Evolutionary conservation across 2,329 filamentous ascomycete genomes (phyloP), one percentile per base, ranked within the genome.

Genomic region (Talaromyces sp.): DNA sequence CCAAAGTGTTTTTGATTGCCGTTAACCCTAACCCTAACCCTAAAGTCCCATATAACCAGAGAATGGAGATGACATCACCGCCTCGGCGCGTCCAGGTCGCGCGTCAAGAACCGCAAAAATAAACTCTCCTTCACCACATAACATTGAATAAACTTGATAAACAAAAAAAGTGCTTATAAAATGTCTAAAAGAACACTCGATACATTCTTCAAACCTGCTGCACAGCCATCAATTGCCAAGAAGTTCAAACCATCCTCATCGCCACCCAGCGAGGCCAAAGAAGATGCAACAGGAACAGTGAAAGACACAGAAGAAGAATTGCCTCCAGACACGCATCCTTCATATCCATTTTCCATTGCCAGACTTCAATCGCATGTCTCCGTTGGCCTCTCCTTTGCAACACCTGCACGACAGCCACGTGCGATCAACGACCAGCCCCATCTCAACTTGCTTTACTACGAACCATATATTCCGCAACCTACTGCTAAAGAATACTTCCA

Each of bases 381-480:
- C 46, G 26, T 53, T 31, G 59, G 55, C 62, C 63, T 65, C 0
- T 48, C 64, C 9, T 67, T 68, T 12, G 58, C 72, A 48, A 72
- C 72, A 27, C 85, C 87, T 6, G 80, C 81, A 0, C 75, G 79
- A 21, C 77, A 83, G 62, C 83, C 81, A 1, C 80, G 75, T 52
- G 67, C 70, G 2, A 87, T 92, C 65, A 85, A 85, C 65, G 80
- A 91, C 67, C 85, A 89, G 67, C 82, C 84, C 0, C 83, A 92
- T 64, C 80, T 92, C 0, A 88, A 92, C 69, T 79, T 93, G 0
- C 74, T 92, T 9, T 90, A 90, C 73, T 92, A 88, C 70, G 82
- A 90, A 66, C 89, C 89, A 0, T 92, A 89, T 64, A 80, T 92
- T 3, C 82, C 87, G 0, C 75, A 78, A 2, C 72, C 80, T 12